Base-by-base conservation (phyloP, 192 early-diverging fungal species). In the Linnemannia exigua region DNA sequence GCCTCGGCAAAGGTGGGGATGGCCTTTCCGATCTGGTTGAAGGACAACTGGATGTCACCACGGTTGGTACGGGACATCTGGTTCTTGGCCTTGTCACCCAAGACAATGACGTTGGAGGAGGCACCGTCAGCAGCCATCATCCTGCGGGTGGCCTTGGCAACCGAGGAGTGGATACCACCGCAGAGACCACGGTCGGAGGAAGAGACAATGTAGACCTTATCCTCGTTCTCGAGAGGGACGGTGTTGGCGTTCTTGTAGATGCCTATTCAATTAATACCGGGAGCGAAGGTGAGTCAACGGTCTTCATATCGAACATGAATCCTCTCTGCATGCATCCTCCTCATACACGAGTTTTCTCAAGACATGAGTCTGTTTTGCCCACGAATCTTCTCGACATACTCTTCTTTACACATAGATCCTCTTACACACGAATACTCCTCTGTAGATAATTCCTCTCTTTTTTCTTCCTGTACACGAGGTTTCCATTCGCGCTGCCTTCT, bases 131-230 rank as follows among this genome's bases (percentile, higher is more conserved):
- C 81, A 46, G 87, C 89, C 33, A 98, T 74, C 78, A 90, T 87
- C 73, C 87, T 91, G 80, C 95, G 95, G 84, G 95, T 94, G 79
- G 88, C 89, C 89, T 98, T 97, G 84, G 96, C 90, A 48, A 99
- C 94, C 79, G 95, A 96, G 80, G 94, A 95, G 95, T 99, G 98
- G 89, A 99, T 97, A 93, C 98, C 98, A 89, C 98, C 97, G 89
- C 98, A 99, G 47, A 99, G 95, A 91, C 98, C 98, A 92, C 96
- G 94, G 92, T 99, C 98, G 67, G 97, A 98, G 44, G 97, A 98
- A 63, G 95, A 91, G 36, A 95, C 94, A 76, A 99, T 88, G 76
- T 94, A 90, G 46, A 99, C 85, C 71, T 93, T 90, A 80, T 94
- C 93, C 75, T 90, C 90, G 28, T 88, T 85, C 38, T 93, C 95